Evolutionary conservation across 768 basidiomycete species (phyloP), one percentile per base, ranked within the genome.

Genomic region (Rhizopogon vinicolor): DNA sequence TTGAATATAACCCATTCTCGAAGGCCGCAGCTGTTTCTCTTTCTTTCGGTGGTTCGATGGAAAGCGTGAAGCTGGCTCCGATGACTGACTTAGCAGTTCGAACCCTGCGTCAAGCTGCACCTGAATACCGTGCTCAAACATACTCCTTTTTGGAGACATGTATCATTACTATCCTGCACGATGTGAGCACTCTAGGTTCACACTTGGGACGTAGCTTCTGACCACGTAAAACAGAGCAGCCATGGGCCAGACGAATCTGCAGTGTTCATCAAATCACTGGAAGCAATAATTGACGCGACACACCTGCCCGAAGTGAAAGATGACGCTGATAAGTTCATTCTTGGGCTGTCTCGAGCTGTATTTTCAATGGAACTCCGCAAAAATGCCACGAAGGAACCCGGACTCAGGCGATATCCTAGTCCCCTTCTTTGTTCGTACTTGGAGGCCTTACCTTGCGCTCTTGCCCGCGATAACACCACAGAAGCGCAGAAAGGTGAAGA

Each of bases 271-370:
- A 75, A 73, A 56, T 79, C 82, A 33, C 68, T 95, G 52, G 84
- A 91, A 65, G 91, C 90, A 12, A 67, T 94, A 14, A 89, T 91
- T 63, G 89, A 92, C 56, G 84, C 89, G 0, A 69, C 88, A 3
- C 81, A 90, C 59, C 64, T 87, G 22, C 74, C 84, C 1, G 91
- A 94, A 55, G 72, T 89, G 42, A 78, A 82, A 60, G 79, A 79
- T 28, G 79, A 85, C 57, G 91, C 93, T 1, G 84, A 85, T 59
- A 73, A 78, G 35, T 93, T 83, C 64, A 70, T 95, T 25, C 77
- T 82, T 37, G 84, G 84, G 52, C 75, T 94, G 41, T 85, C 89
- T 0, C 81, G 78, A 46, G 77, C 83, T 46, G 74, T 94, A 45
- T 91, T 98, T 62, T 78, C 84, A 10, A 68, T 81, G 53, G 97